Conservation (phyloP, 2,329 filamentous ascomycete species). For the Chaetomiaceae sp. region DNA sequence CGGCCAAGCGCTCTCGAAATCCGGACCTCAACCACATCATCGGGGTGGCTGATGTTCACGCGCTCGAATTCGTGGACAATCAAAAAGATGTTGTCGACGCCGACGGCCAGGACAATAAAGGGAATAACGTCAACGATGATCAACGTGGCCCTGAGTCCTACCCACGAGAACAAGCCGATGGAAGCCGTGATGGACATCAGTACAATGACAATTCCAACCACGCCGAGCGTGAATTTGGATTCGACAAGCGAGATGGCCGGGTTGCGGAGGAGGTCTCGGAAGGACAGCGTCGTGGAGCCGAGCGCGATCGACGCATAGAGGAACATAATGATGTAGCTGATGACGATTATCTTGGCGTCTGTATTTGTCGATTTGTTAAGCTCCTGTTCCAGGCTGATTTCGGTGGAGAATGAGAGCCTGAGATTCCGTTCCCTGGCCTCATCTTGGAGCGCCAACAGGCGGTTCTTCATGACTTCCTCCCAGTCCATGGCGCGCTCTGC, state of each 20-base stretch:
- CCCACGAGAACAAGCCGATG: slow-evolving; percentile 88
- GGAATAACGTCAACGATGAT: slow-evolving; percentile 99
- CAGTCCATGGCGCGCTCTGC: slow-evolving; percentile 79
- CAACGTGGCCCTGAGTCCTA: slow-evolving; percentile 87
- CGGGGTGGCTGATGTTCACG: slow-evolving; percentile 86
- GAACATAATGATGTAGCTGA: slow-evolving; percentile 99
- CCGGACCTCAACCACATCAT: slow-evolving; percentile 80
- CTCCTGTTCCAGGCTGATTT: slow-evolving; percentile 91
- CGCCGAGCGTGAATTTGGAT: slow-evolving; percentile 94
- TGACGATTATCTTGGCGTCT: slow-evolving; percentile 90
- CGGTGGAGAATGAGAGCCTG: slow-evolving; percentile 87
- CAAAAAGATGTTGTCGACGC: slow-evolving; percentile 97
- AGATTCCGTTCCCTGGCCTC: slow-evolving; percentile 77
- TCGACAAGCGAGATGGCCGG: slow-evolving; percentile 83
- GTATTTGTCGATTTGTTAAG: slow-evolving; percentile 98
- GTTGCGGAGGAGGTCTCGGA: slow-evolving; percentile 73
- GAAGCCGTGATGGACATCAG: slow-evolving; percentile 96
- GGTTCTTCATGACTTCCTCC: slow-evolving; percentile 72
- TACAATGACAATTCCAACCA: slow-evolving; percentile 91
- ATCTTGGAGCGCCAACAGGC: slow-evolving; percentile 70
- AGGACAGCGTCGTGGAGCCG: slow-evolving; percentile 77
- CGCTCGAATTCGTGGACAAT: slow-evolving; percentile 98
- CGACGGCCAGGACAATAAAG: slow-evolving; percentile 92
- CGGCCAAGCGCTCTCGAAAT: slow-evolving; percentile 85
- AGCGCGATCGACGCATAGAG: slow-evolving; percentile 90